These are phyloP conservation scores for Populus ilicifolia DNA, from an alignment of 345 rosid species.

Conservation along the genomic window DNA sequence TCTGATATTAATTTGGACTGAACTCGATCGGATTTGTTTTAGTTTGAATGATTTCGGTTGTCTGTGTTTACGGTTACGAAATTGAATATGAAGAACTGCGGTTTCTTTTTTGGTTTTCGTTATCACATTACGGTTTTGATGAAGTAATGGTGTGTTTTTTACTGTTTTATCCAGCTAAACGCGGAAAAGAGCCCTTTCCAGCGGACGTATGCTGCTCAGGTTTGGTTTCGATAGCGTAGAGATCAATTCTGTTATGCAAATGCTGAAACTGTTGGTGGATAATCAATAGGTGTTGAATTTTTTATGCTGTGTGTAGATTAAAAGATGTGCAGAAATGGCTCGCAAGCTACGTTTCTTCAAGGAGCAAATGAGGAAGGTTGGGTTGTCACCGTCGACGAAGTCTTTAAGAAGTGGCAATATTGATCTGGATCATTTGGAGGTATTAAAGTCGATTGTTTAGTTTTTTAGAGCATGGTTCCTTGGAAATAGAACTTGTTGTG, in stretches of 20 bases:
- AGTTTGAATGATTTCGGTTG: neutral
- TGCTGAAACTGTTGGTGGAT: neutral
- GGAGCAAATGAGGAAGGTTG: slow-evolving; percentile 28
- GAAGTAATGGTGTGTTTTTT: neutral
- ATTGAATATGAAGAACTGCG: neutral
- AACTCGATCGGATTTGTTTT: neutral
- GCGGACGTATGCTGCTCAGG: slow-evolving; percentile 31
- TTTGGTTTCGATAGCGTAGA: neutral
- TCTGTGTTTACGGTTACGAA: neutral
- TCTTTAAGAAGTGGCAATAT: slow-evolving; percentile 9
- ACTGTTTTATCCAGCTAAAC: slow-evolving; percentile 22
- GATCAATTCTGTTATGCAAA: neutral
- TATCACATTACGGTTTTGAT: neutral
- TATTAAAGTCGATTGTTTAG: neutral
- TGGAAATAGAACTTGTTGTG: neutral
- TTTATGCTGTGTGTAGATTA: slow-evolving; percentile 5
- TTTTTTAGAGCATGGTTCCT: neutral
- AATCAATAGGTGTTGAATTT: neutral
- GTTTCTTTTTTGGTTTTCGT: neutral
- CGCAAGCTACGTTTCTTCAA: slow-evolving; percentile 27
- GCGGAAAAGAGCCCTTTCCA: slow-evolving; percentile 30
- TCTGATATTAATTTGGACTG: neutral
- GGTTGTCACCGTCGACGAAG: slow-evolving; percentile 15
- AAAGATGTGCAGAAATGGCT: slow-evolving; percentile 30
- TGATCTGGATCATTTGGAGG: slow-evolving; percentile 32